Evolutionary conservation across 177 flowering plant genomes (phyloP).

Genomic region (Tripterygium wilfordii): DNA sequence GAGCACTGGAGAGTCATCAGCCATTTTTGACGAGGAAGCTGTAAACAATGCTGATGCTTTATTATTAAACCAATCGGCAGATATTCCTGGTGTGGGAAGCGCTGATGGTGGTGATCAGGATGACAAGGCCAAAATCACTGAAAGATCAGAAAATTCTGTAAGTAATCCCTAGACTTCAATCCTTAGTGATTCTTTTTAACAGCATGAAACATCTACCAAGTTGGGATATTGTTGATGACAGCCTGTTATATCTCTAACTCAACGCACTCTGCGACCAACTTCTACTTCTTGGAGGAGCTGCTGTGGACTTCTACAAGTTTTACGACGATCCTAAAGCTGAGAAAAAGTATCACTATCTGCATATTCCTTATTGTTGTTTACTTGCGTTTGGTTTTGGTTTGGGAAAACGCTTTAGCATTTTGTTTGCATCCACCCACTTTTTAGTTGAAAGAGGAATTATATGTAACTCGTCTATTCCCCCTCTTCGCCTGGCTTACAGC

Average conservation of each 20-base stretch:
- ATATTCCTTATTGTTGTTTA: neutral
- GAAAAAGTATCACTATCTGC: constrained; percentile 3
- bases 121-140: constrained; percentile 12
- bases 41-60: constrained; percentile 7
- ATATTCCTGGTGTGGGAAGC: neutral
- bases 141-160: constrained; percentile 10
- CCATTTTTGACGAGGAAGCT: constrained; percentile 3
- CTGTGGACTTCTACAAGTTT: constrained; percentile 55
- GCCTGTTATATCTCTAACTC: constrained; percentile 25
- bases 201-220: no score
- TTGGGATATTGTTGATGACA: no score
- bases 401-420: no score
- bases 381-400: neutral
- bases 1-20: constrained; percentile 2
- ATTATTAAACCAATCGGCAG: neutral
- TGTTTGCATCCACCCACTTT: no score
- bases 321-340: constrained; percentile 34
- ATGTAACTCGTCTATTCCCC: no score
- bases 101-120: constrained; percentile 2
- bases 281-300: constrained; percentile 64
- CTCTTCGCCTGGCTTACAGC: no score
- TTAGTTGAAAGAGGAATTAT: no score
- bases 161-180: neutral
- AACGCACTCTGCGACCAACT: constrained; percentile 21
- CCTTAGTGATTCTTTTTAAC: neutral